Percentiles rank a stretch among this genome's conserved stretches.
Conservation (phyloP, 805 yeast genomes). For the Candida koratica region DNA sequence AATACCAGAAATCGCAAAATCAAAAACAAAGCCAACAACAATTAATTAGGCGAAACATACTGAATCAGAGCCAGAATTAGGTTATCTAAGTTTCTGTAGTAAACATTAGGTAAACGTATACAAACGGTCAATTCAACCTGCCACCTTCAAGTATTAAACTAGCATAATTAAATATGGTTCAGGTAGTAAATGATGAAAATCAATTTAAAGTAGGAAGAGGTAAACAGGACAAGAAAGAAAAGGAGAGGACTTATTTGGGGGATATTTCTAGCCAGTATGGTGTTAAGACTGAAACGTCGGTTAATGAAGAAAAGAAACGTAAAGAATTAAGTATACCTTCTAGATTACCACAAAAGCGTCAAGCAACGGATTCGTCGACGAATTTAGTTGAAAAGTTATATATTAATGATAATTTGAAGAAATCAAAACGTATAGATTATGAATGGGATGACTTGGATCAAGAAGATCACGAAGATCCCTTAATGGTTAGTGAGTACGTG, state of each 20-base stretch:
- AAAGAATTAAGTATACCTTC: conserved; percentile 24
- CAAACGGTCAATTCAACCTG: too few species aligned
- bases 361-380: conserved; percentile 53
- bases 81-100: too few species aligned
- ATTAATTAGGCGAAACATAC: conserved; percentile 3
- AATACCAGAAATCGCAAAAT: conserved; percentile 14
- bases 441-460: conserved; percentile 73
- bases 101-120: too few species aligned
- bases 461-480: conserved; percentile 63
- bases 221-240: conserved; percentile 10
- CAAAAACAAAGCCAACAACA: conserved; percentile 13
- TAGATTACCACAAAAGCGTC: conserved; percentile 47
- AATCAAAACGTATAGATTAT: conserved; percentile 39
- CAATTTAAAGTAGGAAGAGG: conserved; percentile 32
- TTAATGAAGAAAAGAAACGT: conserved; percentile 16
- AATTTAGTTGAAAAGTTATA: conserved; percentile 37
- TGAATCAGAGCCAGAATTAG: background rate
- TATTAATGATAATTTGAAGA: conserved; percentile 27
- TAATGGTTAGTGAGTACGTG: conserved; percentile 93
- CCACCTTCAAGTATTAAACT: too few species aligned
- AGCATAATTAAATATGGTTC: conserved; percentile 11
- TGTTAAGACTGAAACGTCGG: conserved; percentile 3
- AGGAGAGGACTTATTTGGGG: conserved; percentile 29
- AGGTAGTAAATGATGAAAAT: conserved; percentile 35
- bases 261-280: conserved; percentile 40